A percentile compares a stretch with the other conserved stretches of the same genome.
These are phyloP conservation scores for Eucalyptus sideroxylon DNA, from an alignment of 345 rosid species.

Conservation along the genomic window DNA sequence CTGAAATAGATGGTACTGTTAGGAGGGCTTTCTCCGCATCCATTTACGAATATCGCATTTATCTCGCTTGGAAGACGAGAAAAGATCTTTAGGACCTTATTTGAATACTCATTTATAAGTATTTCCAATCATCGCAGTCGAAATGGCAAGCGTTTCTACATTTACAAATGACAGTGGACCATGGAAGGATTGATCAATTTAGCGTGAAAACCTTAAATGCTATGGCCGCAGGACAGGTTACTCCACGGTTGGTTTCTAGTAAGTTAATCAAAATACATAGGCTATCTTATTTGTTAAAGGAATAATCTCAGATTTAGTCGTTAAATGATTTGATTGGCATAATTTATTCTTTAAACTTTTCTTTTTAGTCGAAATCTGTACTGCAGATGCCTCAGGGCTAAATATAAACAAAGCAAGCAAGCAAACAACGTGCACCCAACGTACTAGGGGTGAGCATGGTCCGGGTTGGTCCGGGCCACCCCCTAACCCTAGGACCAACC, in stretches of 20 bases:
- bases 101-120: background rate
- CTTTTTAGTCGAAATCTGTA: background rate
- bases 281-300: background rate
- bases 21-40: accelerated
- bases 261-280: background rate
- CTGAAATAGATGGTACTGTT: background rate
- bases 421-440: no score
- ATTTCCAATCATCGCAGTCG: background rate
- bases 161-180: background rate
- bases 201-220: background rate
- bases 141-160: background rate
- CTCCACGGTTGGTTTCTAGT: background rate
- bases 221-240: background rate
- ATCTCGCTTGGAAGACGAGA: background rate
- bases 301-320: background rate
- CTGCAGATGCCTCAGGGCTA: background rate
- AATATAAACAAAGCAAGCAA: no score
- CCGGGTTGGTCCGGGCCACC: no score
- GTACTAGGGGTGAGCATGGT: no score
- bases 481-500: no score
- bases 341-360: background rate
- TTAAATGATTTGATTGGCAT: background rate
- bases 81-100: background rate
- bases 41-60: background rate
- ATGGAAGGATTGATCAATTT: background rate